phyloP scores from a whole-genome alignment of 495 filamentous ascomycete species.

The Mytilinidion resinicola region DNA sequence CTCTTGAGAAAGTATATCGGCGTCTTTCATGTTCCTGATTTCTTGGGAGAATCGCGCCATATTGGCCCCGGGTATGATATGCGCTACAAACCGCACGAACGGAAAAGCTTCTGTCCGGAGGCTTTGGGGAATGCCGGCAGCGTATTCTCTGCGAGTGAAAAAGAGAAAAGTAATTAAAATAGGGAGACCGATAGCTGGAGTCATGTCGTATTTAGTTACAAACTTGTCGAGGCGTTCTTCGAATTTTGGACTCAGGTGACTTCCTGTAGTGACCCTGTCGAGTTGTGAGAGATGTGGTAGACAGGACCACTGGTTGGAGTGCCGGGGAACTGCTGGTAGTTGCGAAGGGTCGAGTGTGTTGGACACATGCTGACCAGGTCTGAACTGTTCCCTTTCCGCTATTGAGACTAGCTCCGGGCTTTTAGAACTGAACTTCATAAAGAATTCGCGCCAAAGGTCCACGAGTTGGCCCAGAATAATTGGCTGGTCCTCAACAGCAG shows the following conservation, averaged over 20 bases:
- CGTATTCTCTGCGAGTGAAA: not conserved
- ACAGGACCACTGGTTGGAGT: too few relatives aligned
- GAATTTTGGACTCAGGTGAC: not conserved
- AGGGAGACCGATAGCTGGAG: not conserved
- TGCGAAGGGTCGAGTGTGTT: not conserved
- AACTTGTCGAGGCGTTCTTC: not conserved
- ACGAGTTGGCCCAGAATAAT: conserved; percentile 7
- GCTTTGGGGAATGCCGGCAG: not conserved
- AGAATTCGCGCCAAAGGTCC: conserved; percentile 18
- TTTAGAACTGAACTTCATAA: conserved; percentile 9
- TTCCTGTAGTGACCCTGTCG: not conserved
- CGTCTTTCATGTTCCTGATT: not conserved
- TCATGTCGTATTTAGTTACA: not conserved
- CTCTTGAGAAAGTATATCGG: conserved; percentile 3
- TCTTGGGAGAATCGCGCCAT: not conserved
- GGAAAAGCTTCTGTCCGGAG: not conserved
- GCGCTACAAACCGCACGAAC: not conserved
- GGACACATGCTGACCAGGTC: too few relatives aligned
- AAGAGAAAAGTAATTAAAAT: not conserved
- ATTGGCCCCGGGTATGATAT: not conserved
- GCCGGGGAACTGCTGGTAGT: too few relatives aligned
- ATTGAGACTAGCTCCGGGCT: too few relatives aligned
- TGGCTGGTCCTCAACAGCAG: too few relatives aligned
- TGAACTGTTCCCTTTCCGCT: too few relatives aligned
- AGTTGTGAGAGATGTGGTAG: too few relatives aligned